phyloP scores from a whole-genome alignment of 2,329 filamentous ascomycete species.

The Apiospora rasikravindrae region DNA sequence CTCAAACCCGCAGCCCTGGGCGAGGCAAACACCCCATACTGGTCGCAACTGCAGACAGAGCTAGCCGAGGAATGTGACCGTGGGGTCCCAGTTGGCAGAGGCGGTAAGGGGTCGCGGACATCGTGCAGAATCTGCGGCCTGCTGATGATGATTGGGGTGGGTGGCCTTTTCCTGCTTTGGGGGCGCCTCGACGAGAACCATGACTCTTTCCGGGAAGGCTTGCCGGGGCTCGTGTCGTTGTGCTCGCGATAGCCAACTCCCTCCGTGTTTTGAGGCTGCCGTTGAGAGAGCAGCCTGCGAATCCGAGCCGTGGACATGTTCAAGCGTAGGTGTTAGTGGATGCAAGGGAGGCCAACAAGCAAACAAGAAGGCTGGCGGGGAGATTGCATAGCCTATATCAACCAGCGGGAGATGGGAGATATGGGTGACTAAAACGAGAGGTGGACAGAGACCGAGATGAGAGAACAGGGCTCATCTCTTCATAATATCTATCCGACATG shows the following conservation, averaged over 20 bases:
- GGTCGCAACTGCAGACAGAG: constrained; percentile 53
- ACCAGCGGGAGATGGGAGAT: constrained; percentile 20
- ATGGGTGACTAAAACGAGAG: constrained; percentile 17
- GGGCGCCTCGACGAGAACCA: constrained; percentile 35
- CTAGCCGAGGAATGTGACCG: constrained; percentile 45
- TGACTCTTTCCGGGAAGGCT: constrained; percentile 29
- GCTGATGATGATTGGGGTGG: constrained; percentile 44
- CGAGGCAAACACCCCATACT: constrained; percentile 37
- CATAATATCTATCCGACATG: constrained; percentile 14
- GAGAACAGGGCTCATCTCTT: constrained; percentile 8
- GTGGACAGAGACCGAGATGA: constrained; percentile 9
- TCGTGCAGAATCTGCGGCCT: constrained; percentile 46
- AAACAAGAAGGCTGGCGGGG: constrained; percentile 30
- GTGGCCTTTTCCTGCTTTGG: constrained; percentile 39
- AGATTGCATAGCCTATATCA: constrained; percentile 28
- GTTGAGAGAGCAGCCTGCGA: constrained; percentile 47
- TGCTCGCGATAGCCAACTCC: constrained; percentile 32
- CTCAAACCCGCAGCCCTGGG: constrained; percentile 36
- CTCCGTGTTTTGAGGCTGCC: constrained; percentile 34
- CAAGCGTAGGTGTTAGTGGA: constrained; percentile 27
- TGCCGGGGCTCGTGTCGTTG: neutral
- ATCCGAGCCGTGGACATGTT: constrained; percentile 51
- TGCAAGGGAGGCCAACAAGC: constrained; percentile 32
- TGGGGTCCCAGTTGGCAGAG: constrained; percentile 44
- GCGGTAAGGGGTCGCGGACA: constrained; percentile 43